Evolutionary conservation across 768 basidiomycete species (phyloP), one percentile per base, ranked within the genome.

Genomic region (Lyophyllum shimeji): DNA sequence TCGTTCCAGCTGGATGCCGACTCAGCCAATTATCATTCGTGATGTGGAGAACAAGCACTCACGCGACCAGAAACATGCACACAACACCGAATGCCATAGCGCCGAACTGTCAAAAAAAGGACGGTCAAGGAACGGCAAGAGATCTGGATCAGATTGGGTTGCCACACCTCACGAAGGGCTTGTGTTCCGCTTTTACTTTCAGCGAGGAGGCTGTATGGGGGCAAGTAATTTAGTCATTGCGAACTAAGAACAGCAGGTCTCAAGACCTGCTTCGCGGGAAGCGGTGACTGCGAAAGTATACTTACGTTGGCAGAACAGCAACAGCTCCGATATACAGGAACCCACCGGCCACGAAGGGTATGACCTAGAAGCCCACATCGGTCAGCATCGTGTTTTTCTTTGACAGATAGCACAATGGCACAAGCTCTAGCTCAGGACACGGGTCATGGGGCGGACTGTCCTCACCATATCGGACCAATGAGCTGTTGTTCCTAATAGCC

Each of bases 281-380:
- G 37, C 21, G 20, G 17, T 24, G 24, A 40, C 29, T 23, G 45
- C 23, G 40, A n/a, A 33, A 53, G 59, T 57, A 56, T 18, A 80
- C 89, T 66, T 80, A 93, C 90, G 89, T 91, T 63, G 93, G 93
- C 57, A 95, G 75, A 57, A 95, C 93, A 46, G 93, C 92, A 54
- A 95, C 94, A 27, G 91, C 90, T 24, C 93, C 94, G 66, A 96
- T 95, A 72, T 95, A 95, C 64, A 96, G 75, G 75, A 95, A 97
- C 17, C 93, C 93, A 60, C 92, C 92, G 31, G 92, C 91, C 44
- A 93, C 91, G 67, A 91, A 92, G 15, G 91, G 90, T 60, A 93
- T 92, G 45, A 93, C 90, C 90, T 93, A 63, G 61, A 57, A 53
- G 42, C 53, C 47, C 23, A 63, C 53, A 39, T 48, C 50, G 25